Base-by-base conservation (phyloP, 2,329 filamentous ascomycete species). In the Arthroderma sp. region DNA sequence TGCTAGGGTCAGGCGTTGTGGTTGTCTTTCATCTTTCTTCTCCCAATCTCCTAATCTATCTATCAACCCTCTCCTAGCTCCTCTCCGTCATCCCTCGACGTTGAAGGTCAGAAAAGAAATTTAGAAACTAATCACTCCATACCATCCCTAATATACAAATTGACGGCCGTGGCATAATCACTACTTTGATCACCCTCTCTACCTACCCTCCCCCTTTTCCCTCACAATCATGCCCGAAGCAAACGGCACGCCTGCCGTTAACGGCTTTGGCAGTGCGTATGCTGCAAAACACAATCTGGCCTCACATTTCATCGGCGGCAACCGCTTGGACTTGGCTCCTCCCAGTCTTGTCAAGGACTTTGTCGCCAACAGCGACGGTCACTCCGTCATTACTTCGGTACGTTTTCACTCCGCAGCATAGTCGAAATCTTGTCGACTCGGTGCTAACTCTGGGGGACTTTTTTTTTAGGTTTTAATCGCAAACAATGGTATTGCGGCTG, bases 401-500 rank as follows among this genome's bases (percentile, higher is more conserved):
- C 74, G 86, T 54, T 28, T 36, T 22, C 38, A 30, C 15, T 37
- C 15, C 9, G 15, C 15, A 22, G 15, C 15, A 22, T 22, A 22
- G 15, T 22, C 15, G 15, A 22, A 22, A 22, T 22, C 15, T 22
- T 22, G 15, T 22, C 15, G 15, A 22, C 3, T 22, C 15, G 15
- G 15, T 22, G 15, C 15, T 22, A 22, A 22, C 15, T 22, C 3
- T 22, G 15, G 15, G 15, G 15, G 15, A 22, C 15, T 22, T 1
- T n/a, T 43, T 45, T 6, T 55, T 15, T 60, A 96, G 89, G 87
- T 96, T 44, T 77, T 98, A 53, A 98, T 98, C 68, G 91, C 91
- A 64, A 98, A 98, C 75, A 98, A 98, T 72, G 91, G 91, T 76
- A 98, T 98, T 67, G 91, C 91, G 42, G 91, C 91, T 62, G 91